These are phyloP conservation scores for Naegleria gruberi DNA, from an alignment of 208 protist species.

Conservation along the genomic window DNA sequence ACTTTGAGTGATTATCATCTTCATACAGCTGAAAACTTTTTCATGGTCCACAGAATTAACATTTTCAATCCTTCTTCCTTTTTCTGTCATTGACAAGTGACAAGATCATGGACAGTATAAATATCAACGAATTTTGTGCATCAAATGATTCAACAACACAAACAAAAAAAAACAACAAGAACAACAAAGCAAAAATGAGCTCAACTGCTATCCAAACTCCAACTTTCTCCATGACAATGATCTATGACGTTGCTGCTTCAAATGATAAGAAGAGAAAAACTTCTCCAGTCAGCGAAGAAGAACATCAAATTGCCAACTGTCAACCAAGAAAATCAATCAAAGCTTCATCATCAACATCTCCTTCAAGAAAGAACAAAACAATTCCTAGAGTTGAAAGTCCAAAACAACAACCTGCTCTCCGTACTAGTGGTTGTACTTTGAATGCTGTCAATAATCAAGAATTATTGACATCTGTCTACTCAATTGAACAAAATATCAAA, in stretches of 20 bases:
- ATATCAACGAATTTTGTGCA: too few relatives aligned
- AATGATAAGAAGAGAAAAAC: not conserved
- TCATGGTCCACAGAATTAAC: not conserved
- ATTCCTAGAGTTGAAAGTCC: not conserved
- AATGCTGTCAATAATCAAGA: not conserved
- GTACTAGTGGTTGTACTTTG: not conserved
- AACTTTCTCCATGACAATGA: not conserved
- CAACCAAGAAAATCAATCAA: not conserved
- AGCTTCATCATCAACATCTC: not conserved
- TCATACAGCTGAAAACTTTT: not conserved
- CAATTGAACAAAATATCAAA: not conserved
- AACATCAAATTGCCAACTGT: too few relatives aligned
- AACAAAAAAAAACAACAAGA: too few relatives aligned
- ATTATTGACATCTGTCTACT: not conserved
- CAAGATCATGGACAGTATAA: too few relatives aligned
- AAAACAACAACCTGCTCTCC: not conserved
- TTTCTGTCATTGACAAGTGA: too few relatives aligned
- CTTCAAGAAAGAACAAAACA: not conserved
- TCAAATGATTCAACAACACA: too few relatives aligned
- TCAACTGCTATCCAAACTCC: too few relatives aligned
- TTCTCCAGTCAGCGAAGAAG: not conserved
- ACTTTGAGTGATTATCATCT: not conserved
- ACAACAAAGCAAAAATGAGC: too few relatives aligned
- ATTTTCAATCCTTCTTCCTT: too few relatives aligned
- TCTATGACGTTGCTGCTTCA: not conserved